A percentile compares a stretch with the other conserved stretches of the same genome.
Conservation (phyloP, 495 filamentous ascomycete species). For the Cercophora samala region DNA sequence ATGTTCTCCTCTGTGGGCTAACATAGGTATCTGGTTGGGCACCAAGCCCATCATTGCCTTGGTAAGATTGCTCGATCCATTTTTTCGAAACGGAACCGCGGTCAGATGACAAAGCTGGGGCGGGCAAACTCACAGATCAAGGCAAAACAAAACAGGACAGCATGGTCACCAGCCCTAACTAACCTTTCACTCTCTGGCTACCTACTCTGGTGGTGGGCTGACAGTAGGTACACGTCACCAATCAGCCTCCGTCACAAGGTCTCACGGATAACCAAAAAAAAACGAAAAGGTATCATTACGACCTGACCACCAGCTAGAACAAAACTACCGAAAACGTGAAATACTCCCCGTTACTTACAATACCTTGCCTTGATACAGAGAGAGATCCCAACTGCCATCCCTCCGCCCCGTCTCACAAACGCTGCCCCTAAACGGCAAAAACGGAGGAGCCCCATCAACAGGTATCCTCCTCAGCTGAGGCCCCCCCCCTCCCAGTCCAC, state of each 20-base stretch:
- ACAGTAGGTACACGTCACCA: too few relatives aligned
- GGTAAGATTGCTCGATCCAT: neutral
- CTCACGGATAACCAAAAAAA: neutral
- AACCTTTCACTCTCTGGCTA: neutral
- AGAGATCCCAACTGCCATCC: neutral
- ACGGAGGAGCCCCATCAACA: neutral
- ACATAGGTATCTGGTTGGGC: constrained; percentile 1
- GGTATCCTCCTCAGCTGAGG: neutral
- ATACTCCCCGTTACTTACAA: neutral
- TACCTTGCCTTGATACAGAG: neutral
- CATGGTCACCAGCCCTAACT: neutral
- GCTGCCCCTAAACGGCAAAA: neutral
- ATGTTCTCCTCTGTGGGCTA: neutral
- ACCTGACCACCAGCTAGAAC: neutral
- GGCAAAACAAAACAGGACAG: neutral
- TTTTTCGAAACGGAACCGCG: neutral
- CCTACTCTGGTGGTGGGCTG: too few relatives aligned
- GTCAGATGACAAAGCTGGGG: neutral
- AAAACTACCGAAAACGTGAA: neutral
- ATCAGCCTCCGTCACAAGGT: neutral
- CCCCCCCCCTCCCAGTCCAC: neutral
- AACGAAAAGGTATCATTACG: neutral
- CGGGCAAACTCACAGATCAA: too few relatives aligned
- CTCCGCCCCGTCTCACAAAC: neutral
- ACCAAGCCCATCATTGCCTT: neutral